Base-by-base conservation (phyloP, 176 grass and related monocot genomes). In the Zizania latifolia region DNA sequence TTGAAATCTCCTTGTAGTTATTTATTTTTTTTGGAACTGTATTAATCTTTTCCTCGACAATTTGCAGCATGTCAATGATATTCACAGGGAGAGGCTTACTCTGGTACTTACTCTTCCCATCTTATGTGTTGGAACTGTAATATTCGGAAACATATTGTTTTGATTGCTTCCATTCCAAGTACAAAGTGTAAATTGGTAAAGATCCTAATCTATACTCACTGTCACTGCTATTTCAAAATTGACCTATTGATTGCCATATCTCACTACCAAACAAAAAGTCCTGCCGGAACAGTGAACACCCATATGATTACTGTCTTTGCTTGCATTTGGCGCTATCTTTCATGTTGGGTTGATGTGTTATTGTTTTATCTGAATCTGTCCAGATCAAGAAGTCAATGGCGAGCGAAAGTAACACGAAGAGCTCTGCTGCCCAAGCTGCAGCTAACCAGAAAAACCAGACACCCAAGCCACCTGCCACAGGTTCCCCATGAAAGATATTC, bases 51-150 rank as follows among this genome's bases (percentile, higher is more conserved):
- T 56, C 55, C 66, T 85, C 66, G 9, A 70, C 78, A 14, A 78
- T 65, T 57, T 86, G 78, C 84, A 99, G 96, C 74, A 92, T 67
- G 80, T 85, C 56, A 99, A 81, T 86, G 96, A 99, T 90, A 88
- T 95, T 82, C 96, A 99, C 84, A 94, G 91, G 82, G 92, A 95
- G 87, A 95, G 96, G 74, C 89, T 99, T 84, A 56, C 68, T 64
- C 74, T 99, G 89, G 96, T 95, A 92, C 28, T 33, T 40, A 27
- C 71, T 78, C 54, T 66, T 59, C 16, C 19, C 7, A 16, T 44
- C 50, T 58, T 65, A 50, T 73, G 23, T 31, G 24, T 74, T 71
- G 60, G 32, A 72, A 67, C 24, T 10, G 27, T 72, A 54, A 43
- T 41, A 48, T 66, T 78, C 24, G 15, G 27, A 55, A 71, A 72